A percentile compares a stretch with the other conserved stretches of the same genome.
phyloP scores from a whole-genome alignment of 139 green algal species.

The Auxenochlorella pyrenoidosa region DNA sequence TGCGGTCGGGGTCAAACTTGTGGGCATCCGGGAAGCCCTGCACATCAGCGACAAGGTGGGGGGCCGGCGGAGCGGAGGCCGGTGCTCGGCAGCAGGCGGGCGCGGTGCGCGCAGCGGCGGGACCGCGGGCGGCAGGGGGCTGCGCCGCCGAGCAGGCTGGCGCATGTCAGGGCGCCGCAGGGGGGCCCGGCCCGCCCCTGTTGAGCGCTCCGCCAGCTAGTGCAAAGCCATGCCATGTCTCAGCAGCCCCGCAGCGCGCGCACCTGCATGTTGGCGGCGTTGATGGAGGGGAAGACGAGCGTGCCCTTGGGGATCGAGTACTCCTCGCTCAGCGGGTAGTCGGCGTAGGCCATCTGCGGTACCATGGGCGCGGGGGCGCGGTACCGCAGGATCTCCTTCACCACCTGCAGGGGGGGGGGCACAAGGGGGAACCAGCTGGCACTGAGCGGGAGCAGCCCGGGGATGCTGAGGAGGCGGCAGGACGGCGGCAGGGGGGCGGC shows the following conservation, averaged over 20 bases:
- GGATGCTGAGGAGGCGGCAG: too few relatives aligned
- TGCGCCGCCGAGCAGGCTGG: neutral
- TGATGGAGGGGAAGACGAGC: conserved; percentile 82
- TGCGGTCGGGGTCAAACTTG: conserved; percentile 87
- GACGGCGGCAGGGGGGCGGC: too few relatives aligned
- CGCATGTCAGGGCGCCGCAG: too few relatives aligned
- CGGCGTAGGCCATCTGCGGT: conserved; percentile 73
- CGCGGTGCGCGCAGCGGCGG: too few relatives aligned
- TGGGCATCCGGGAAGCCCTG: conserved; percentile 66
- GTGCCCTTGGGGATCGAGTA: conserved; percentile 79
- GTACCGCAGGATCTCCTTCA: conserved; percentile 86
- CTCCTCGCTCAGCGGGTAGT: conserved; percentile 77
- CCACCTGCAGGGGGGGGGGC: conserved; percentile 53
- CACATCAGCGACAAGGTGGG: too few relatives aligned
- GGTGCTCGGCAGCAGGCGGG: too few relatives aligned
- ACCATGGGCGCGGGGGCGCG: conserved; percentile 87
- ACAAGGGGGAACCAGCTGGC: neutral
- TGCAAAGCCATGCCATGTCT: too few relatives aligned
- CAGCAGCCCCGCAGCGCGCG: too few relatives aligned
- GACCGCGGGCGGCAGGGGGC: neutral
- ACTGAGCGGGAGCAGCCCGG: neutral
- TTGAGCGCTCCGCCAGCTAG: too few relatives aligned
- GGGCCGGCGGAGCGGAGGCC: too few relatives aligned
- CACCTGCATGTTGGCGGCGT: conserved; percentile 65
- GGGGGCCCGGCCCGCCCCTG: too few relatives aligned